A percentile compares a stretch with the other conserved stretches of the same genome.
phyloP scores from a whole-genome alignment of 805 yeast genomes.

The Saturnispora silvae region DNA sequence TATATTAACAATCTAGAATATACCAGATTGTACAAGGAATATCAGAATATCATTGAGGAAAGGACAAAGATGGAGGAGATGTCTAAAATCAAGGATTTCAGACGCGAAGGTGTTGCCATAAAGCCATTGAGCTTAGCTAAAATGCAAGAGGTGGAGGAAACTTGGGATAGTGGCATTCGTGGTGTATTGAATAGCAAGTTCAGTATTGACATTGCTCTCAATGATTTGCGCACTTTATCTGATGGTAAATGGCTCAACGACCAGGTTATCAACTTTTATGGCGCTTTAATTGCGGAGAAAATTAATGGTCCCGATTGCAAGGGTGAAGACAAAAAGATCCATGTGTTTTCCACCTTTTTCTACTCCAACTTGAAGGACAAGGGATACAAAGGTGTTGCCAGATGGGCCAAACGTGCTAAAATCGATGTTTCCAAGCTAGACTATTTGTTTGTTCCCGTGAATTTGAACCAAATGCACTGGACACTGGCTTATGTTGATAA shows the following conservation, averaged over 20 bases:
- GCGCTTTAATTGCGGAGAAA: constrained; percentile 39
- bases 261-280: constrained; percentile 74
- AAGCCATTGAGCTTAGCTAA: constrained; percentile 25
- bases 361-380: constrained; percentile 56
- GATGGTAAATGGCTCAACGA: constrained; percentile 85
- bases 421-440: constrained; percentile 54
- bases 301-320: constrained; percentile 15
- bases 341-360: constrained; percentile 83
- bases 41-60: constrained; percentile 34
- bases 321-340: constrained; percentile 32
- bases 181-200: constrained; percentile 26
- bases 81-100: constrained; percentile 27
- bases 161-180: constrained; percentile 24
- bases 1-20: constrained; percentile 23
- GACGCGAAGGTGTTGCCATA: constrained; percentile 24
- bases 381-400: constrained; percentile 72
- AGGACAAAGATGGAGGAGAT: constrained; percentile 28
- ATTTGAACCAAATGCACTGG: constrained; percentile 81
- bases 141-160: constrained; percentile 23
- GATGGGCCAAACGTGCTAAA: constrained; percentile 78
- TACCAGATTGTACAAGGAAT: constrained; percentile 28
- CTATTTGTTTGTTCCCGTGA: constrained; percentile 74
- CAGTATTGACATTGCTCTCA: constrained; percentile 48
- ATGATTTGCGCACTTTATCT: constrained; percentile 62
- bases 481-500: constrained; percentile 75